phyloP scores from a whole-genome alignment of 2,329 filamentous ascomycete genomes.

The Microdochium nivale region DNA sequence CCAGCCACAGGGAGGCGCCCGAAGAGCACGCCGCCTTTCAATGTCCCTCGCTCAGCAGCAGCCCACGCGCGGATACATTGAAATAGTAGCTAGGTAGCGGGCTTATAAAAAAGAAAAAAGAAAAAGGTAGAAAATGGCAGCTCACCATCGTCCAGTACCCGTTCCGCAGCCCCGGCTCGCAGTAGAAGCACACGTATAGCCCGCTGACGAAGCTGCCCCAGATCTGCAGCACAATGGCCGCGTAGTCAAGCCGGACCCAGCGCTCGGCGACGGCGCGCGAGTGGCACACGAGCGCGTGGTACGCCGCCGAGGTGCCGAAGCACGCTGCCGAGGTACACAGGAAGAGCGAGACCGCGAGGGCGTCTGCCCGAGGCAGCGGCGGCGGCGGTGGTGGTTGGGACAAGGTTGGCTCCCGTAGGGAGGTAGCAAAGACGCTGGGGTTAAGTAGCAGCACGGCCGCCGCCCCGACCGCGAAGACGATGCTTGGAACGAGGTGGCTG shows the following conservation, averaged over 20 bases:
- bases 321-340: slow-evolving; percentile 25
- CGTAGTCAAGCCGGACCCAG: slow-evolving; percentile 28
- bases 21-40: too few relatives aligned
- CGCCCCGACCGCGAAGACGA: slow-evolving; percentile 24
- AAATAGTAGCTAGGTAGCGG: too few relatives aligned
- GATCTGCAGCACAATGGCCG: slow-evolving; percentile 27
- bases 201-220: slow-evolving; percentile 28
- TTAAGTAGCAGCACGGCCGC: slow-evolving; percentile 15
- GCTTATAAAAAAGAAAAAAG: too few relatives aligned
- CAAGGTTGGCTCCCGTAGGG: slow-evolving; percentile 20
- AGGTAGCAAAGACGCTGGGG: slow-evolving; percentile 12
- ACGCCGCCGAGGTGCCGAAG: slow-evolving; percentile 25
- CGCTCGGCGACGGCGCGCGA: slow-evolving; percentile 22
- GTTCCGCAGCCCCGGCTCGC: slow-evolving; percentile 20
- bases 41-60: too few relatives aligned
- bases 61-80: too few relatives aligned
- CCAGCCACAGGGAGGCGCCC: too few relatives aligned
- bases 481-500: slow-evolving; percentile 33
- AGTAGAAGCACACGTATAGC: slow-evolving; percentile 31
- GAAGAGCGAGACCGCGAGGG: slow-evolving; percentile 29
- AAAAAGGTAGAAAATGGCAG: background rate
- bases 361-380: slow-evolving; percentile 18
- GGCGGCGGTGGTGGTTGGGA: background rate
- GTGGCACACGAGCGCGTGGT: slow-evolving; percentile 31
- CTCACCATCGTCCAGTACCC: slow-evolving; percentile 27